A percentile compares a stretch with the other conserved stretches of the same genome.
phyloP scores from a whole-genome alignment of 345 rosid genomes.

The Punica granatum region DNA sequence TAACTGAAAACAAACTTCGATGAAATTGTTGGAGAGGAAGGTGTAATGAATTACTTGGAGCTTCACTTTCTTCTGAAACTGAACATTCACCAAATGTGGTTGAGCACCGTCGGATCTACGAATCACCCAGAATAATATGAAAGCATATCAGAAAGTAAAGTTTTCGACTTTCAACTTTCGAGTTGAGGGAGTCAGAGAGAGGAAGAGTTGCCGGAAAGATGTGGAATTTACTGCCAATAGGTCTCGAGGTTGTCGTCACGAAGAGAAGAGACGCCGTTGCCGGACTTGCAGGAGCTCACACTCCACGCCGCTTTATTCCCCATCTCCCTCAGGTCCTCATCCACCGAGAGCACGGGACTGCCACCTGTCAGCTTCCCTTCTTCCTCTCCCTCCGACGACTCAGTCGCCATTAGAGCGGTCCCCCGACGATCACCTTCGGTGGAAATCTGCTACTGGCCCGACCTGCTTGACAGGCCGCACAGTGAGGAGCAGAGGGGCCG shows the following conservation, averaged over 20 bases:
- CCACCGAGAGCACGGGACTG: constrained; percentile 40
- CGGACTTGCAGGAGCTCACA: constrained; percentile 93
- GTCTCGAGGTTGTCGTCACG: constrained; percentile 84
- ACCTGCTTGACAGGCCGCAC: too few relatives aligned
- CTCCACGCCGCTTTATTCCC: constrained; percentile 95
- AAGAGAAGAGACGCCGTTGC: constrained; percentile 79
- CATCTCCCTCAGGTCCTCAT: constrained; percentile 84
- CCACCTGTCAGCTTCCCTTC: constrained; percentile 79
- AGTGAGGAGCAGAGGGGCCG: too few relatives aligned
- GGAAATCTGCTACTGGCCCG: too few relatives aligned
- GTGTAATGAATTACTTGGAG: constrained; percentile 44
- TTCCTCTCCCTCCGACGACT: constrained; percentile 85
- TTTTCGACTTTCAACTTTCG: background rate
- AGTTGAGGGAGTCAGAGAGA: background rate
- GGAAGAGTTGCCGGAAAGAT: background rate
- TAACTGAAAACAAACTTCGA: too few relatives aligned
- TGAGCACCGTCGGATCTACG: constrained; percentile 92
- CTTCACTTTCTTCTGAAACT: constrained; percentile 92
- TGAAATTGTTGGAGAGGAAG: background rate
- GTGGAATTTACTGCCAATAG: constrained; percentile 74
- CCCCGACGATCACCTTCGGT: background rate
- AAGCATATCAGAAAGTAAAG: too few relatives aligned
- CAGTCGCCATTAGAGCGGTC: constrained; percentile 61
- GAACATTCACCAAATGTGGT: constrained; percentile 94
- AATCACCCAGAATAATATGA: background rate